phyloP scores from a whole-genome alignment of 2,329 filamentous ascomycete species.

The Trichoderma sp. region DNA sequence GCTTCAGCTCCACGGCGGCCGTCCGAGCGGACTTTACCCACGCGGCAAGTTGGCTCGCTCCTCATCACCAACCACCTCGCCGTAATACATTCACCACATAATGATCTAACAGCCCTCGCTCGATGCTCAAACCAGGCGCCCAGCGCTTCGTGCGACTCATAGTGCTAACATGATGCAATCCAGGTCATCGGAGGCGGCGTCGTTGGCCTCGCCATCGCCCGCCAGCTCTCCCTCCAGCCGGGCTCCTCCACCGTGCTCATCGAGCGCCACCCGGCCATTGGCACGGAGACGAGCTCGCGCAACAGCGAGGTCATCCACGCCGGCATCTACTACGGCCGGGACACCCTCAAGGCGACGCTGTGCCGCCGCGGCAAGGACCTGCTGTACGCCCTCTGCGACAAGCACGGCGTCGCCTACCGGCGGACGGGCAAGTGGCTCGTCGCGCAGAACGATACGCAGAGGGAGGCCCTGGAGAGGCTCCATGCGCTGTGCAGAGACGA shows the following conservation, averaged over 20 bases:
- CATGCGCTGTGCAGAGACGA: slow-evolving; percentile 47
- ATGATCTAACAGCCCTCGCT: background rate
- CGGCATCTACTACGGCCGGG: slow-evolving; percentile 82
- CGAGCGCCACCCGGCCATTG: slow-evolving; percentile 73
- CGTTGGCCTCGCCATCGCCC: slow-evolving; percentile 78
- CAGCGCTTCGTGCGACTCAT: background rate
- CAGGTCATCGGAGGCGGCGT: slow-evolving; percentile 63
- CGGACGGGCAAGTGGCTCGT: slow-evolving; percentile 94
- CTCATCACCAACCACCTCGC: background rate
- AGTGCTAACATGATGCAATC: background rate
- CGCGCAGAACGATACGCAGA: slow-evolving; percentile 75
- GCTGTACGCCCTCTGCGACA: slow-evolving; percentile 76
- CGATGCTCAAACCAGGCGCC: background rate
- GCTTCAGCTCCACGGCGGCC: slow-evolving; percentile 44
- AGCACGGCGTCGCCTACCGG: slow-evolving; percentile 67
- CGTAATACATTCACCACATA: no score
- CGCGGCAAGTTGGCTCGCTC: slow-evolving; percentile 41
- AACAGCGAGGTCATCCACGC: slow-evolving; percentile 98
- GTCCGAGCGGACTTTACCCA: slow-evolving; percentile 50
- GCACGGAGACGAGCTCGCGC: slow-evolving; percentile 84
- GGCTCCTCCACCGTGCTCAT: slow-evolving; percentile 72
- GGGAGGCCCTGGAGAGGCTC: slow-evolving; percentile 60
- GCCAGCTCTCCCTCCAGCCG: slow-evolving; percentile 67
- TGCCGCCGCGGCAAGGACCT: slow-evolving; percentile 77
- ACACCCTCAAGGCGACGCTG: slow-evolving; percentile 77